Base-by-base conservation (phyloP, 2,329 filamentous ascomycete species). In the Aspergillus piperis region DNA sequence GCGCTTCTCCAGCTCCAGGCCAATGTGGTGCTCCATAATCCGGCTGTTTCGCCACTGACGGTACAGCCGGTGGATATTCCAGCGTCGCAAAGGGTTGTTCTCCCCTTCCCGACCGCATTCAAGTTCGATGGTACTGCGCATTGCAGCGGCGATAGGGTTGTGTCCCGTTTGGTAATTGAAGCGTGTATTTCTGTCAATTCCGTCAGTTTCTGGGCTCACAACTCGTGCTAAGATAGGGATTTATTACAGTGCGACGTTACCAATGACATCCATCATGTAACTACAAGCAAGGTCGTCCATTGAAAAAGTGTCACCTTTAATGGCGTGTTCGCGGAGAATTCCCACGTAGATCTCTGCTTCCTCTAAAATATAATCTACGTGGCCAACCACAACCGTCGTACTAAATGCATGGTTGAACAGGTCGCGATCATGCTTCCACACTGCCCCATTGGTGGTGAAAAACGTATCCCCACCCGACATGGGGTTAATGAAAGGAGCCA, bases 1-100 rank as follows among this genome's bases (percentile, higher is more conserved):
- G 11, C 58, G 58, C 30, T 60, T 57, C 3, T 60, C 58, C 0
- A 60, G 36, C 8, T 60, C 53, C n/a, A 57, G 15, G 15, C 58
- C 53, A 13, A 60, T 60, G 30, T 52, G 39, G 15, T 47, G 58
- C 7, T 57, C 10, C 47, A 60, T 51, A 2, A 39, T 57, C 6
- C n/a, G 49, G 5, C 58, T 39, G 39, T 60, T 57, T 7, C 44
- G 50, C 53, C 58, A 53, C 2, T 60, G 58, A 38, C 23, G 49
- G 47, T 57, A 49, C 15, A 44, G 10, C 8, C 58, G 58, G 19
- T 44, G 32, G 5, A 49, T 21, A n/a, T 54, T 55, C 51, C 42
- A 48, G 5, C 57, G 51, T 44, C n/a, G 41, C 23, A 19, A 32
- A 11, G 41, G 53, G 2, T 36, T 52, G 32, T 54, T 54, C 6